phyloP scores from a whole-genome alignment of 202 grass and related monocot genomes.

The Carex arenaria region DNA sequence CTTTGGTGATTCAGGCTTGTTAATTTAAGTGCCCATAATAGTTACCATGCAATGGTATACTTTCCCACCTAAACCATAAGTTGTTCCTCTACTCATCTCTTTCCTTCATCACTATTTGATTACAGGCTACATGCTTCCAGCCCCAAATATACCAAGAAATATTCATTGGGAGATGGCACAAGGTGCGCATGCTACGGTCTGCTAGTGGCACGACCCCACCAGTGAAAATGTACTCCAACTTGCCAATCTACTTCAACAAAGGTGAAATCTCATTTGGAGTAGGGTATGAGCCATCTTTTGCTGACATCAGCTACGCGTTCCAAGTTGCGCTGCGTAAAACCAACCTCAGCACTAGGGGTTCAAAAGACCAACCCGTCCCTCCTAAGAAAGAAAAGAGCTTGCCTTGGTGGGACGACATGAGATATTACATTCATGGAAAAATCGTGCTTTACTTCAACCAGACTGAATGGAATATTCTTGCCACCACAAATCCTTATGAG shows the following conservation, averaged over 20 bases:
- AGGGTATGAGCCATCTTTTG: slow-evolving; percentile 94
- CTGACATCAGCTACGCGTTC: slow-evolving; percentile 98
- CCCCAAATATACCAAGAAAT: slow-evolving; percentile 94
- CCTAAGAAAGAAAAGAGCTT: slow-evolving; percentile 92
- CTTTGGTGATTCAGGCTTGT: not conserved
- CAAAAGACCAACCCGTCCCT: slow-evolving; percentile 33
- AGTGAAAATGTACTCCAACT: slow-evolving; percentile 92
- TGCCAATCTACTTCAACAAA: slow-evolving; percentile 90
- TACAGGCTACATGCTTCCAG: slow-evolving; percentile 98
- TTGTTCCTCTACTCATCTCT: not conserved
- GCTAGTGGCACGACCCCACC: slow-evolving; percentile 95
- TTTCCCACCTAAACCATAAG: not conserved
- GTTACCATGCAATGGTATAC: not conserved
- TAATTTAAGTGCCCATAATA: not conserved
- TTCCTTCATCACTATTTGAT: slow-evolving; percentile 12
- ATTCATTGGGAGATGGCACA: slow-evolving; percentile 91
- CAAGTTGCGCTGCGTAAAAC: slow-evolving; percentile 75
- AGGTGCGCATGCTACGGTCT: slow-evolving; percentile 84
- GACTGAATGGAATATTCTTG: slow-evolving; percentile 83
- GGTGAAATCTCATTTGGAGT: slow-evolving; percentile 98
- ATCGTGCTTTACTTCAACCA: slow-evolving; percentile 77
- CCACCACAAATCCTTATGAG: slow-evolving; percentile 93
- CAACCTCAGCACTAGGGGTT: slow-evolving; percentile 77
- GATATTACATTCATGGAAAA: slow-evolving; percentile 98
- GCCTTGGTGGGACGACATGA: slow-evolving; percentile 98